These are phyloP conservation scores for Gracilaria gracilis DNA, from an alignment of 23 red algal species.

Conservation along the genomic window DNA sequence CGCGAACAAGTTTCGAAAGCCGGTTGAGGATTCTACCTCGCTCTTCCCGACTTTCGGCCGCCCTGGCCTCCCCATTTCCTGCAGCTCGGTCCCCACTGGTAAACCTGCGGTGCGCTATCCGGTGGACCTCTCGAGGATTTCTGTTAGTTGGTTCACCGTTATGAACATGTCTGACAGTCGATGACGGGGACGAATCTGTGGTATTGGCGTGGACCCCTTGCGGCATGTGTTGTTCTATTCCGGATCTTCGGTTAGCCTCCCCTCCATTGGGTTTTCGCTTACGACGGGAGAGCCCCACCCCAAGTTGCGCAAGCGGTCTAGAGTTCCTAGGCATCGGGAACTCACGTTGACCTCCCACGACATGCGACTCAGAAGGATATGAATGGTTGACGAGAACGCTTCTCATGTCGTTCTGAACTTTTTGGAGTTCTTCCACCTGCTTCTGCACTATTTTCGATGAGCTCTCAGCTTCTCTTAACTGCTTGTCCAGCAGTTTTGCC, in stretches of 20 bases:
- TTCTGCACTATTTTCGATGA: conserved; percentile 2
- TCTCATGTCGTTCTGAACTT: conserved; percentile 3
- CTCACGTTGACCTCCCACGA: neutral
- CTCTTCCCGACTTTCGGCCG: neutral
- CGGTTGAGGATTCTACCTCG: neutral
- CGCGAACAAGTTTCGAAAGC: neutral
- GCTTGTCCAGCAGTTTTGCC: neutral
- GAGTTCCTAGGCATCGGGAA: neutral
- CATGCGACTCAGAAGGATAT: neutral
- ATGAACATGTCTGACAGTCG: neutral
- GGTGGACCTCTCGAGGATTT: neutral
- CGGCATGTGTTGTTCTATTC: neutral
- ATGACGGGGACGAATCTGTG: neutral
- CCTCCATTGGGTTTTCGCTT: neutral
- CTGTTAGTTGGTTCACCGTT: neutral
- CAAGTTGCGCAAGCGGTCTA: neutral
- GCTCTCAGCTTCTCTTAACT: conserved; percentile 2
- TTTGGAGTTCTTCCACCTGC: neutral
- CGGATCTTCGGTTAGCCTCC: neutral
- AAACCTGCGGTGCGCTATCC: neutral
- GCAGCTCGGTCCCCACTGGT: neutral
- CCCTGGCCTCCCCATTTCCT: neutral
- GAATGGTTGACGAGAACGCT: neutral
- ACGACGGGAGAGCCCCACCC: neutral
- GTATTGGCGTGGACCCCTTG: neutral